Evolutionary conservation across 306 rosid genomes (phyloP), one percentile per base, ranked within the genome.

Genomic region (barrel medic (Medicago truncatula)): DNA sequence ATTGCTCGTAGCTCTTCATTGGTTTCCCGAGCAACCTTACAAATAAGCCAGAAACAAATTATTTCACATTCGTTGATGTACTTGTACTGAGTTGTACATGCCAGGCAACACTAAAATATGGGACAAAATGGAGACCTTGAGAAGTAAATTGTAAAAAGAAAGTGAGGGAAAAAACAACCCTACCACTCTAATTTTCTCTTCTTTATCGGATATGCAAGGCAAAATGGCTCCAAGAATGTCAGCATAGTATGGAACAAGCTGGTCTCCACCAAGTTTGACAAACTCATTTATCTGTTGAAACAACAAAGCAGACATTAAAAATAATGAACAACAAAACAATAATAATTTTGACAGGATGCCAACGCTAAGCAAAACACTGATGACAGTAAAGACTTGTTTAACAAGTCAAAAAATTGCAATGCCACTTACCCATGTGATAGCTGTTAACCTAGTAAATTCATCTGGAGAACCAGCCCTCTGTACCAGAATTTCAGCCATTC

Each of bases 171-270:
- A 78, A 36, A 47, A 75, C 6, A 67, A 74, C 76, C 83, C 59
- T 76, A 95, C 99, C 97, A 95, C 97, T 89, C 97, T 85, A 78
- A 95, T 95, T 86, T 95, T 95, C 83, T 95, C 99, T 85, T 95
- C 99, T 90, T 90, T 95, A 88, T 95, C 99, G 14, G 99, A 89
- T 83, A 95, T 95, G 88, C 96, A 95, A 67, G 99, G 99, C 74
- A 95, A 79, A 82, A 95, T 90, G 72, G 97, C 99, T 65, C 97
- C 97, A 65, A 95, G 90, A 81, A 95, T 95, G 76, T 89, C 99
- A 61, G 97, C 97, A 78, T 95, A 95, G 73, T 95, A 92, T 70
- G 93, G 96, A 83, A 92, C 92, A 85, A 95, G 96, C 84, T 92
- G 99, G 50, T 95, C 99, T 65, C 97, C 97, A 62, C 96, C 99